Evolutionary conservation across 139 green algal genomes (phyloP).

Genomic region (Chlamydomonas applanata): DNA sequence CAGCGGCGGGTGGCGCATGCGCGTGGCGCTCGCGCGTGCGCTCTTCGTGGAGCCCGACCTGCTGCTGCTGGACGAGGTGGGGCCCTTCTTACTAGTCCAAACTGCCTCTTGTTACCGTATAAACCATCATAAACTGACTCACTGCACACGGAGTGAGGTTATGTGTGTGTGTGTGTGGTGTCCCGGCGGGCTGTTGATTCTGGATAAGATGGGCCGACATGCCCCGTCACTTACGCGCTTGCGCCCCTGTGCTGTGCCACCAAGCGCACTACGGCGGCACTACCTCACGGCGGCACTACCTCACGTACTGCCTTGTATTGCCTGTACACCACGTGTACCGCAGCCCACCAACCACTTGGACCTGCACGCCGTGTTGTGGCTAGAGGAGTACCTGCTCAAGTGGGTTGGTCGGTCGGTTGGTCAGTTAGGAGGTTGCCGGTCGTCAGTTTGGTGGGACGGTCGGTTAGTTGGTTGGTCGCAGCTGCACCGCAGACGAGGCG

Average conservation of each 20-base stretch:
- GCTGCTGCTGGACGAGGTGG: constrained; percentile 85
- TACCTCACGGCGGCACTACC: too few relatives aligned
- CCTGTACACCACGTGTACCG: not conserved
- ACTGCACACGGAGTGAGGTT: too few relatives aligned
- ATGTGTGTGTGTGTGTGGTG: constrained; percentile 14
- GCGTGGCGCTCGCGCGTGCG: constrained; percentile 75
- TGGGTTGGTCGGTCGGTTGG: constrained; percentile 2
- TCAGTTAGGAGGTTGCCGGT: too few relatives aligned
- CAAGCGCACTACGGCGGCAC: too few relatives aligned
- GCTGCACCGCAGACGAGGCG: too few relatives aligned
- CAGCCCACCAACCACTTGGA: constrained; percentile 59
- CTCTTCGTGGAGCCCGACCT: constrained; percentile 85
- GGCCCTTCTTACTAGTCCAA: constrained; percentile 36
- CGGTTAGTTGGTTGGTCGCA: too few relatives aligned
- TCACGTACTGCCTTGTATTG: too few relatives aligned
- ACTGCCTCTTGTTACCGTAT: too few relatives aligned
- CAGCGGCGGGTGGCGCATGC: constrained; percentile 59
- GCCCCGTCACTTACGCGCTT: not conserved
- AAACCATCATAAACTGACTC: too few relatives aligned
- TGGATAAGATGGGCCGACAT: not conserved
- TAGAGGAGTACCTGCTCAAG: constrained; percentile 78
- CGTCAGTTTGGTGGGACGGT: too few relatives aligned
- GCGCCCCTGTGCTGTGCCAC: not conserved
- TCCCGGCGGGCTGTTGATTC: not conserved
- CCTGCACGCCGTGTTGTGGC: constrained; percentile 79